Percentiles rank a stretch among this genome's conserved stretches.
Conservation (phyloP, 257 asterid genomes). For the Jaltomata sinuosa region DNA sequence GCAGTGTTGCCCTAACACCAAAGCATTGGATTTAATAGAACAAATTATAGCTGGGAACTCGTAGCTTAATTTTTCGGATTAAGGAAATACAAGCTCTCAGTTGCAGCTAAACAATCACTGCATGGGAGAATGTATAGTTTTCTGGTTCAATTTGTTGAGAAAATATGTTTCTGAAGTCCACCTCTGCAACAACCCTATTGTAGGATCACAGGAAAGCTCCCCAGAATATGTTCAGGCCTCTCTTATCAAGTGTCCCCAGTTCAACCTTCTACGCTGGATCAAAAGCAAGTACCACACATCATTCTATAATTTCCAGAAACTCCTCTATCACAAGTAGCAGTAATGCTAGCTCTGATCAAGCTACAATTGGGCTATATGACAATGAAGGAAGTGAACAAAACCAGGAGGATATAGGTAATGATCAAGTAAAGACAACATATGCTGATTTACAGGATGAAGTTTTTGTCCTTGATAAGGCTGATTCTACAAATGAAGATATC, state of each 20-base stretch:
- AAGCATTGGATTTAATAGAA: not conserved
- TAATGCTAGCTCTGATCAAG: conserved; percentile 78
- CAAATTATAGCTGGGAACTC: not conserved
- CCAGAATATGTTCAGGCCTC: conserved; percentile 94
- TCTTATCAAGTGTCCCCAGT: conserved; percentile 93
- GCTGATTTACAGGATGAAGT: conserved; percentile 45
- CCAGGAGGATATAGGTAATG: conserved; percentile 52
- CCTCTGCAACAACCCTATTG: conserved; percentile 5
- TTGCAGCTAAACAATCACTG: not conserved
- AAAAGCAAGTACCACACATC: conserved; percentile 46
- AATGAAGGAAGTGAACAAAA: conserved; percentile 58
- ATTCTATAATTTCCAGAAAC: conserved; percentile 50
- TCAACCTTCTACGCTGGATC: conserved; percentile 71
- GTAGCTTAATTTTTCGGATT: not conserved
- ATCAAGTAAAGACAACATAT: conserved; percentile 24
- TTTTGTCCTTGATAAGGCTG: conserved; percentile 57
- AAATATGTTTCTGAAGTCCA: not conserved
- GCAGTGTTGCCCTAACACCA: not conserved
- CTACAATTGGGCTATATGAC: conserved; percentile 53
- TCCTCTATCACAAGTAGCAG: conserved; percentile 88
- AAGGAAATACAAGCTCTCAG: not conserved
- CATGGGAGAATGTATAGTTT: not conserved
- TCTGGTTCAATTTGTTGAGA: not conserved
- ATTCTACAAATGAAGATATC: conserved; percentile 27
- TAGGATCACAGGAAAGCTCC: conserved; percentile 77